phyloP scores from a whole-genome alignment of 768 basidiomycete species.

The Pulveroboletus sp. region DNA sequence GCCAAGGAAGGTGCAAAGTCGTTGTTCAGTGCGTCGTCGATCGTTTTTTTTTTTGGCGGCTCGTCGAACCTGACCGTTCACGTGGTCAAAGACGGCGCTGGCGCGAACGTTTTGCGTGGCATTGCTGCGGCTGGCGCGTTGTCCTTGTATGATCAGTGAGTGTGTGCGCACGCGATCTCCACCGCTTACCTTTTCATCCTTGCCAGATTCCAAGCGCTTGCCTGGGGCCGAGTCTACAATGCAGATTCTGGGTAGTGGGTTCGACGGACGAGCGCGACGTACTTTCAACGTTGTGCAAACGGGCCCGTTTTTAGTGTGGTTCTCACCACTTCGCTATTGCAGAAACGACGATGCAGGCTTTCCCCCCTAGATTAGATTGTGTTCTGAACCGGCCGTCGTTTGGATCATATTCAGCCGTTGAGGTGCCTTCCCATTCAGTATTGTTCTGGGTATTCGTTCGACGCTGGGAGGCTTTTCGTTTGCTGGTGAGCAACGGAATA shows the following conservation, averaged over 20 bases:
- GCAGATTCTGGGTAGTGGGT: slow-evolving; percentile 36
- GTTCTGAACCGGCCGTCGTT: no score
- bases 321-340: no score
- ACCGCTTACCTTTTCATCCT: not conserved
- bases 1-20: slow-evolving; percentile 38
- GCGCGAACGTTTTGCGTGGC: slow-evolving; percentile 55
- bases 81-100: slow-evolving; percentile 55
- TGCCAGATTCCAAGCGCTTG: slow-evolving; percentile 44
- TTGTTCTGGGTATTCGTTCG: no score
- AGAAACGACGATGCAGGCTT: no score
- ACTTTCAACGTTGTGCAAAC: no score
- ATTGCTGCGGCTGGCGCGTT: slow-evolving; percentile 48
- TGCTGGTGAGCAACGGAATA: no score
- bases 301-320: no score
- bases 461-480: no score
- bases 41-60: not conserved
- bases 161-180: not conserved
- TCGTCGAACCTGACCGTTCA: not conserved
- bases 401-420: no score
- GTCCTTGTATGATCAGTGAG: slow-evolving; percentile 58
- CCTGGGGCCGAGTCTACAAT: slow-evolving; percentile 56
- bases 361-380: no score
- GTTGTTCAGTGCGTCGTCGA: slow-evolving; percentile 33
- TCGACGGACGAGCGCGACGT: no score
- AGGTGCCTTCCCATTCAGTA: no score